Percentiles rank a stretch among this genome's conserved stretches.
These are phyloP conservation scores for Hypericum androsaemum DNA, from an alignment of 345 rosid species.

Conservation along the genomic window DNA sequence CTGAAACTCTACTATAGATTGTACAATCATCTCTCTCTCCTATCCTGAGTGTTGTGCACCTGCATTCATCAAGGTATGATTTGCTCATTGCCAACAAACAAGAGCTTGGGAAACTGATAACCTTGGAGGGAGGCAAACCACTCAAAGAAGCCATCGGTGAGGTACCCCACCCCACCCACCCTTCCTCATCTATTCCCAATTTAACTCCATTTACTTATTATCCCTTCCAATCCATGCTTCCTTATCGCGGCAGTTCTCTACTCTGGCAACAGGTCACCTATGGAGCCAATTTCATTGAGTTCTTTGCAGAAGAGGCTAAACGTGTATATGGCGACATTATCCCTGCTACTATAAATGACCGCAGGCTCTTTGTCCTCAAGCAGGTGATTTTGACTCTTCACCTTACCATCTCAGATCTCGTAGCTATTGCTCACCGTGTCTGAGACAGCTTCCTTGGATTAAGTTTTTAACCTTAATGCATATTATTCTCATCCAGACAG, in stretches of 20 bases:
- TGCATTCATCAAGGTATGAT: slow-evolving; percentile 62
- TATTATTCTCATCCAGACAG: neutral
- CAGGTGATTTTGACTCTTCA: slow-evolving; percentile 40
- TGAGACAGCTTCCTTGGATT: no score
- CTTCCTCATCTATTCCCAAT: no score
- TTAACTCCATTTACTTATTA: neutral
- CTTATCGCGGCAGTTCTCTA: neutral
- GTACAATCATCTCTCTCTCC: neutral
- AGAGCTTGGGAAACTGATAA: slow-evolving; percentile 88
- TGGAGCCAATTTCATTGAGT: slow-evolving; percentile 91
- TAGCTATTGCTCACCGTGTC: no score
- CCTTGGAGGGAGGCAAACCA: slow-evolving; percentile 97
- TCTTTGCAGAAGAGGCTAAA: slow-evolving; percentile 86
- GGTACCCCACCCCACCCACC: slow-evolving; percentile 35
- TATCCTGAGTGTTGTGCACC: slow-evolving; percentile 7
- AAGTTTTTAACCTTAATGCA: no score
- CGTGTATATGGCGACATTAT: slow-evolving; percentile 91
- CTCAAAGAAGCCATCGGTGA: slow-evolving; percentile 85
- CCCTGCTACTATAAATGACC: slow-evolving; percentile 70
- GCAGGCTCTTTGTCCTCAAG: slow-evolving; percentile 70
- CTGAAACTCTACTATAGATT: neutral
- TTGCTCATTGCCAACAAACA: slow-evolving; percentile 72
- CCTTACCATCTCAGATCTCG: no score
- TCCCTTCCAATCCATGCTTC: neutral
- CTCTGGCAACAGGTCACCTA: slow-evolving; percentile 50